These are phyloP conservation scores for Teratosphaeria zuluensis DNA, from an alignment of 2,329 filamentous ascomycete species.

Conservation along the genomic window DNA sequence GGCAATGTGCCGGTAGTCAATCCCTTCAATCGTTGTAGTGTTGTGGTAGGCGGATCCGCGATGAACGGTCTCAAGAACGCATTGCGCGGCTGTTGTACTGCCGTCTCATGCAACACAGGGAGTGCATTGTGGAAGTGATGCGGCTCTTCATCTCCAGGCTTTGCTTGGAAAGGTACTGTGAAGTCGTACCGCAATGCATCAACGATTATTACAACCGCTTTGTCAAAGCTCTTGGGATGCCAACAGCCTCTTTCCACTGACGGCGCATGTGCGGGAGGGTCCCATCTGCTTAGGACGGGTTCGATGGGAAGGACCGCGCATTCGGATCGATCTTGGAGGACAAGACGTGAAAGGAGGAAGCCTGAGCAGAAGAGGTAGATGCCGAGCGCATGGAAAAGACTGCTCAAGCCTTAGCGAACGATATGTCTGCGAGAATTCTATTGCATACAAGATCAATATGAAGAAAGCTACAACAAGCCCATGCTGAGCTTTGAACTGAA, in stretches of 20 bases:
- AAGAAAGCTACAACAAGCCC: conserved; percentile 54
- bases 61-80: conserved; percentile 92
- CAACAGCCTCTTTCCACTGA: conserved; percentile 64
- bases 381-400: conserved; percentile 64
- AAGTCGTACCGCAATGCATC: conserved; percentile 97
- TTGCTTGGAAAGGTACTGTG: conserved; percentile 63
- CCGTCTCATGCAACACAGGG: conserved; percentile 76
- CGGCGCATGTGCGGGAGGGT: conserved; percentile 18
- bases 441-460: conserved; percentile 49
- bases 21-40: conserved; percentile 83
- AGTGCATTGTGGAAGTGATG: conserved; percentile 79
- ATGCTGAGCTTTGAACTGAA: conserved; percentile 45
- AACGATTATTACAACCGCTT: conserved; percentile 80
- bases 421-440: background rate
- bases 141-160: conserved; percentile 34
- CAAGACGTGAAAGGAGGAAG: conserved; percentile 80
- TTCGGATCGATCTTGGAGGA: conserved; percentile 67
- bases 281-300: background rate
- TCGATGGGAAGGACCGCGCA: conserved; percentile 63
- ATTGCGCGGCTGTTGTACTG: conserved; percentile 62
- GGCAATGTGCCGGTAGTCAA: conserved; percentile 90
- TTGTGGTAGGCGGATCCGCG: conserved; percentile 90
- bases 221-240: conserved; percentile 90
- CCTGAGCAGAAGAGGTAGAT: conserved; percentile 91
- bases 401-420: conserved; percentile 22